Evolutionary conservation across 202 grass and related monocot genomes (phyloP).

Genomic region (Zoysia matrella): DNA sequence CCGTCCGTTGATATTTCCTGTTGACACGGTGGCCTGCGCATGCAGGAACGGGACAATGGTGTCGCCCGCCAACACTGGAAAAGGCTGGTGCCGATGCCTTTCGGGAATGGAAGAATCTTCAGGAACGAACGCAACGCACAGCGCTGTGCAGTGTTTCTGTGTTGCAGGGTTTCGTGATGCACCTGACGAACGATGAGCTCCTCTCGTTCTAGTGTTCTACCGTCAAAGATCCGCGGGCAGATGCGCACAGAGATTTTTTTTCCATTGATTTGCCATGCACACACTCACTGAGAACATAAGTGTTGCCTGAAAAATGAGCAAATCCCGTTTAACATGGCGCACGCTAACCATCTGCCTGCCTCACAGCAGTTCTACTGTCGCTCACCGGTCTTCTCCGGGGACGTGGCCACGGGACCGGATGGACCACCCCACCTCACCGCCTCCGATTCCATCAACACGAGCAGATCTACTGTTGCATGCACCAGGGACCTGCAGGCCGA

Average conservation of each 20-base stretch:
- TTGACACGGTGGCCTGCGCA: not conserved
- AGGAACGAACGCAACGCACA: not conserved
- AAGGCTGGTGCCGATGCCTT: not conserved
- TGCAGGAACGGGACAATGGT: not conserved
- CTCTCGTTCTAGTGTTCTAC: not conserved
- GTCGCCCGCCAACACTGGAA: slow-evolving; percentile 4
- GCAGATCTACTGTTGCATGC: not conserved
- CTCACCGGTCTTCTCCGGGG: not conserved
- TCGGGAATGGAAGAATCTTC: not conserved
- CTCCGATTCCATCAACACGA: not conserved
- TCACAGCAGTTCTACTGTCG: not conserved
- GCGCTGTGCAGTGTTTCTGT: not conserved
- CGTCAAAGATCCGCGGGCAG: not conserved
- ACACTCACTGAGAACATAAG: not conserved
- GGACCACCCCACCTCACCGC: not conserved
- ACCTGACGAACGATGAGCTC: not conserved
- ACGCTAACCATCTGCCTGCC: not conserved
- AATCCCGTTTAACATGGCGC: not conserved
- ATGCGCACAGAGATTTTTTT: not conserved
- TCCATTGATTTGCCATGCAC: not conserved
- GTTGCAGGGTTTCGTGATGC: not conserved
- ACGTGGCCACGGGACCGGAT: not conserved
- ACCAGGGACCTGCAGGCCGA: not conserved
- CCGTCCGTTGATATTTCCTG: slow-evolving; percentile 52
- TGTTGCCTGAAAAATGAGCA: not conserved